Base-by-base conservation (phyloP, 768 basidiomycete species). In the Tephrocybe sp. region DNA sequence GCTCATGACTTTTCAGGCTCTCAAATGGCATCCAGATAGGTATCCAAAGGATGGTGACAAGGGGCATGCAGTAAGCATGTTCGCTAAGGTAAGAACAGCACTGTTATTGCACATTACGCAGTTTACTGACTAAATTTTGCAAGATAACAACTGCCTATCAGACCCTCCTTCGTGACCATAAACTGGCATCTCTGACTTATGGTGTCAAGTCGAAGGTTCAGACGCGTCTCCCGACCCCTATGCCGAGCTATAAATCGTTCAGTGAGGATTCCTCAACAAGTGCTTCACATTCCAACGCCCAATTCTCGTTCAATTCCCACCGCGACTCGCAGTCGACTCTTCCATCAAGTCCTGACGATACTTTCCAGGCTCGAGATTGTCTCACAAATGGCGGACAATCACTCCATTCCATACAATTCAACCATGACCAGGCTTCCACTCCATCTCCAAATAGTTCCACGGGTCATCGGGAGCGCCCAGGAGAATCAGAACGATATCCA, bases 21-120 rank as follows among this genome's bases (percentile, higher is more conserved):
- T 85, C 47, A 75, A 73, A 59, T 86, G 83, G 82, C 83, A 86
- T 56, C 83, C 83, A 54, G 83, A 85, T 65, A 82, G 81, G 52
- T 80, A 82, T 64, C 73, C 63, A 45, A 79, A 81, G 62, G 74
- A 64, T 18, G 64, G 70, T 22, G 71, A 76, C 51, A 79, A 76
- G 59, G 77, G 82, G 49, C 61, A 63, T 39, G 79, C 81, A 15
- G 75, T 76, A 43, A 72, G 73, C 55, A 71, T 71, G 57, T 86
- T 86, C 64, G 71, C 79, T 41, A 75, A 86, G 69, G 84, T 83
- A 62, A 48, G 69, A 48, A 15, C 29, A 54, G 12, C 18, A 18
- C 9, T 25, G 18, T 11, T 12, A 13, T 19, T 13, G 11, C 37
- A 12, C 18, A 18, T 6, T 23, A 7, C 33, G 15, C 13, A n/a